A percentile compares a stretch with the other conserved stretches of the same genome.
Evolutionary conservation across 163 green algal species (phyloP).

Genomic region (Prototheca wickerhamii): DNA sequence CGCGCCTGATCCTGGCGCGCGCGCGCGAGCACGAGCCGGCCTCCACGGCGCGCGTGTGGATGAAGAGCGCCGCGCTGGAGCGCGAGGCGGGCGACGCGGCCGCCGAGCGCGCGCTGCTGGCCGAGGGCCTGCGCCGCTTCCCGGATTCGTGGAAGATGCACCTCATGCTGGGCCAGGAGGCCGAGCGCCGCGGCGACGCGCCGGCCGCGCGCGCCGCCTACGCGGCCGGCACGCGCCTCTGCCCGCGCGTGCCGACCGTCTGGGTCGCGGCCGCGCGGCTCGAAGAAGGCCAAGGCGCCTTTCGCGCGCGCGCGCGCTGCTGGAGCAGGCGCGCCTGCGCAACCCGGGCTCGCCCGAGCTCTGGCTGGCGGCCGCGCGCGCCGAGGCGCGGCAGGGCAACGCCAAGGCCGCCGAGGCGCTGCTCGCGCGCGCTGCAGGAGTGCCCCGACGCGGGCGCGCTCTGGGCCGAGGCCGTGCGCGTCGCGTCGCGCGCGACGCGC

Average conservation of each 20-base stretch:
- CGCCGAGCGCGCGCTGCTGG: conserved; percentile 35
- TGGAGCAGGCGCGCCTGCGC: conserved; percentile 45
- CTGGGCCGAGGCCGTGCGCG: conserved; percentile 76
- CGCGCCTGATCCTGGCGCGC: conserved; percentile 54
- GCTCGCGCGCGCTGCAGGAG: conserved; percentile 82
- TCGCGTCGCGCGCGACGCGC: conserved; percentile 76
- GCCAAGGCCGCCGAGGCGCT: conserved; percentile 65
- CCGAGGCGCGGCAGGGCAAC: conserved; percentile 63
- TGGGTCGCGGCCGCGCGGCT: conserved; percentile 65
- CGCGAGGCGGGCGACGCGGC: conserved; percentile 56
- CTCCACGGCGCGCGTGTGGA: conserved; percentile 80
- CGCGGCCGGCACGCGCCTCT: conserved; percentile 49
- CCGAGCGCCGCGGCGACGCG: conserved; percentile 48
- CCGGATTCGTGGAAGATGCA: conserved; percentile 80
- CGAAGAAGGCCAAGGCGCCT: conserved; percentile 50
- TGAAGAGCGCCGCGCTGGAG: conserved; percentile 93
- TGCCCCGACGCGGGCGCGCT: conserved; percentile 63
- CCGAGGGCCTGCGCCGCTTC: conserved; percentile 39
- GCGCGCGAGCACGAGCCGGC: conserved; percentile 49
- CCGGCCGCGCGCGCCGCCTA: conserved; percentile 49
- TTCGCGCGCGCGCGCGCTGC: conserved; percentile 53
- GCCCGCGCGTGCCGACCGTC: conserved; percentile 62
- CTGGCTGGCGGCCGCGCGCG: conserved; percentile 78
- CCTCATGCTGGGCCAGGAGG: conserved; percentile 90
- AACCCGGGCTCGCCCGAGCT: conserved; percentile 65